These are phyloP conservation scores for Ambrosia hybrid DNA, from an alignment of 140 eudicot species.

Conservation along the genomic window DNA sequence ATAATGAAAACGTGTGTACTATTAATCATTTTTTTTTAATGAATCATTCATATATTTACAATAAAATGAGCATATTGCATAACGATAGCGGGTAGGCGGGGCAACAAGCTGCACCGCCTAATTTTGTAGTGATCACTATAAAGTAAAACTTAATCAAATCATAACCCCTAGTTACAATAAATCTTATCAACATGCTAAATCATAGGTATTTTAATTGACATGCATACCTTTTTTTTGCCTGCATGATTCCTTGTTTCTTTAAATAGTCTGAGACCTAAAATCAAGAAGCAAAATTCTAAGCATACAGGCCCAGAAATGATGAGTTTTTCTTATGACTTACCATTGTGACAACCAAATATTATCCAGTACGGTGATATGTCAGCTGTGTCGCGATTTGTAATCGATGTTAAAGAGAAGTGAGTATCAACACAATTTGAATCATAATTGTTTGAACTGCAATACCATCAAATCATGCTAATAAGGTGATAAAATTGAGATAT, in stretches of 20 bases:
- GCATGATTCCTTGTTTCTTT: slow-evolving; percentile 48
- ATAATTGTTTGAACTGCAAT: slow-evolving; percentile 41
- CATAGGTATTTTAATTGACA: too few relatives aligned
- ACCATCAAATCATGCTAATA: slow-evolving; percentile 3
- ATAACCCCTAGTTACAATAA: too few relatives aligned
- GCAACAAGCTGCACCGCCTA: too few relatives aligned
- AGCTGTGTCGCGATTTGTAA: slow-evolving; percentile 42
- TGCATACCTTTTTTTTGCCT: slow-evolving; percentile 29
- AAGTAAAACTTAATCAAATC: too few relatives aligned
- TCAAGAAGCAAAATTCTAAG: slow-evolving; percentile 19
- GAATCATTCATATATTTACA: too few relatives aligned
- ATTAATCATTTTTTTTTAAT: too few relatives aligned
- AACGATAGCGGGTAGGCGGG: too few relatives aligned
- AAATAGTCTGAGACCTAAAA: slow-evolving; percentile 53
- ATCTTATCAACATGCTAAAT: too few relatives aligned
- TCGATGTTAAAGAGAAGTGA: slow-evolving; percentile 42
- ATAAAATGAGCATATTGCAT: too few relatives aligned
- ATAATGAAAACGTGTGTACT: too few relatives aligned
- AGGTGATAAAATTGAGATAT: neutral
- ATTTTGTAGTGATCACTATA: too few relatives aligned
- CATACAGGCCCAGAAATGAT: slow-evolving; percentile 3
- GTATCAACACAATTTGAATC: slow-evolving; percentile 35
- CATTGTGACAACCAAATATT: slow-evolving; percentile 67
- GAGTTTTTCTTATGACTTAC: slow-evolving; percentile 29
- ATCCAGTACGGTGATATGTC: slow-evolving; percentile 72